Evolutionary conservation across 768 basidiomycete genomes (phyloP).

Genomic region (Filobasidium floriforme): DNA sequence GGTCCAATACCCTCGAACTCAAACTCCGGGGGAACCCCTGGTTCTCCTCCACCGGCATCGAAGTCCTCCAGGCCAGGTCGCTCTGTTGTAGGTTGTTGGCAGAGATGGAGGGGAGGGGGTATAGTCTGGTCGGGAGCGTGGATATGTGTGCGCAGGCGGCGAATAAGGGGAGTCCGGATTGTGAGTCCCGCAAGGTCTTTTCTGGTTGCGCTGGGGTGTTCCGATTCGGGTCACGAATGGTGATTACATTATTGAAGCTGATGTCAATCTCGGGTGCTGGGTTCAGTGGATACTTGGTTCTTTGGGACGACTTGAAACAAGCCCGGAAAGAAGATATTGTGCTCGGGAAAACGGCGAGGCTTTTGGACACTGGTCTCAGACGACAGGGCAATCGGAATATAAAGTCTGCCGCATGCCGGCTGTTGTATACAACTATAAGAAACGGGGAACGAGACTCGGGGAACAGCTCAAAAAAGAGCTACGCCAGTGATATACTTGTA

Average conservation of each 20-base stretch:
- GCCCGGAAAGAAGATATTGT: too few relatives aligned
- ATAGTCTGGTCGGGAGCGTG: not conserved
- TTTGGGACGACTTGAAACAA: not conserved
- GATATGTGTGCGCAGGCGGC: not conserved
- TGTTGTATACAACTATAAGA: too few relatives aligned
- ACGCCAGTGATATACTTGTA: too few relatives aligned
- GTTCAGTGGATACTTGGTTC: not conserved
- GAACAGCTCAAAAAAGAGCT: too few relatives aligned
- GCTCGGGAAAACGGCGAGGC: too few relatives aligned
- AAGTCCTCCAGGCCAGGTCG: not conserved
- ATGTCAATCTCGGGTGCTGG: not conserved
- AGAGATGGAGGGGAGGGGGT: not conserved
- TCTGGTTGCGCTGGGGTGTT: too few relatives aligned
- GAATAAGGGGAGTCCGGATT: not conserved
- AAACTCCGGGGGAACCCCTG: not conserved
- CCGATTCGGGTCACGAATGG: not conserved
- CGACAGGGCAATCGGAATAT: too few relatives aligned
- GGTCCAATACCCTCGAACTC: not conserved
- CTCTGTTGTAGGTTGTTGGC: not conserved
- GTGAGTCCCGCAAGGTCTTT: not conserved
- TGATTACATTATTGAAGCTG: not conserved
- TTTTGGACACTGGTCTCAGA: too few relatives aligned
- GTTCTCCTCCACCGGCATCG: not conserved
- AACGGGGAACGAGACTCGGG: too few relatives aligned
- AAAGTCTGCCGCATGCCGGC: too few relatives aligned